Conservation (phyloP, 176 grass and related monocot genomes). For the Carex littledalei region DNA sequence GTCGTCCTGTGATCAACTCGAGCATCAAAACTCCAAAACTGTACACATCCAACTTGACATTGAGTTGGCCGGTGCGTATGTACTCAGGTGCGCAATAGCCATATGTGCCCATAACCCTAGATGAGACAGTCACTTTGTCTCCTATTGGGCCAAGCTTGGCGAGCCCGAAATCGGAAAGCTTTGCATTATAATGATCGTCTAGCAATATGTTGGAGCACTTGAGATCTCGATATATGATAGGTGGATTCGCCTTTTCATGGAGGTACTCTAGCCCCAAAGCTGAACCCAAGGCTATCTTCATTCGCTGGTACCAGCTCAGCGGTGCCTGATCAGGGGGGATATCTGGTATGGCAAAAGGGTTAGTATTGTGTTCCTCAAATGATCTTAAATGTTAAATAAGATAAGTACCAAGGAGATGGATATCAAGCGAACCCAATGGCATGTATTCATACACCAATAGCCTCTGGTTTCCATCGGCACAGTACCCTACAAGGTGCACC, state of each 20-base stretch:
- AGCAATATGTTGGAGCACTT: conserved; percentile 88
- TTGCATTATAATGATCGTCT: conserved; percentile 56
- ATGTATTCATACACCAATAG: conserved; percentile 90
- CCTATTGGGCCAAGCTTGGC: conserved; percentile 53
- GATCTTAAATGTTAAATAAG: neutral
- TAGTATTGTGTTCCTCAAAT: neutral
- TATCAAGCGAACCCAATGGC: conserved; percentile 65
- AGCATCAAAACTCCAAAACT: conserved; percentile 85
- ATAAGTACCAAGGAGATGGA: conserved; percentile 59
- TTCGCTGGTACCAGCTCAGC: conserved; percentile 65
- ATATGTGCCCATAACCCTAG: conserved; percentile 77
- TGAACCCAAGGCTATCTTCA: conserved; percentile 83
- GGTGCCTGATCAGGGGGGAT: conserved; percentile 41
- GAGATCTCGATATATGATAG: conserved; percentile 77
- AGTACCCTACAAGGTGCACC: conserved; percentile 85
- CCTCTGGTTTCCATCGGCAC: conserved; percentile 79
- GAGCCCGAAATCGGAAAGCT: conserved; percentile 86
- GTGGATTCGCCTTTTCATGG: conserved; percentile 64
- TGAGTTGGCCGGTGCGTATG: conserved; percentile 48
- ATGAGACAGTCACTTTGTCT: conserved; percentile 42
- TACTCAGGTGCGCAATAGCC: conserved; percentile 94
- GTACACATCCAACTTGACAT: conserved; percentile 75
- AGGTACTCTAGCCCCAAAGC: conserved; percentile 80
- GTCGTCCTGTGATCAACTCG: conserved; percentile 76
- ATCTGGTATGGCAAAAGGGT: conserved; percentile 38